These are phyloP conservation scores for Tilletia walkeri DNA, from an alignment of 1,284 basidiomycete species.

Conservation along the genomic window DNA sequence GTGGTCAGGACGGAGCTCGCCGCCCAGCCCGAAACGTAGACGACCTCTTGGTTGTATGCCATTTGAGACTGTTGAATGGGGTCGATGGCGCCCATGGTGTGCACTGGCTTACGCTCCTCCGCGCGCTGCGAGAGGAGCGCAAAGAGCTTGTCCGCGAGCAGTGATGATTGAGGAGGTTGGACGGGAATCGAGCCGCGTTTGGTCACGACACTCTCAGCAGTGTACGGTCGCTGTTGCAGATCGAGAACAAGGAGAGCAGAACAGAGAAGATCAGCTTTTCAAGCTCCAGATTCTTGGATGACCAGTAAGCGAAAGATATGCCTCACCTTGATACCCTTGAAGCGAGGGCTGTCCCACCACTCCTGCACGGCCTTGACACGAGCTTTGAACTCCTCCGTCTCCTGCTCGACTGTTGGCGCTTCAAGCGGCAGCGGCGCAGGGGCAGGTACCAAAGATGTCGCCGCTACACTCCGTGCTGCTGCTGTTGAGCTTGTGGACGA, in stretches of 20 bases:
- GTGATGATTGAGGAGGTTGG: slow-evolving; percentile 68
- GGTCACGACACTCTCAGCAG: slow-evolving; percentile 72
- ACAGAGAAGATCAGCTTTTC: neutral
- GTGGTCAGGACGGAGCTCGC: slow-evolving; percentile 70
- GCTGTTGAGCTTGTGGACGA: neutral
- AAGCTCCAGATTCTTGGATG: no score
- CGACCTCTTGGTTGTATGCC: slow-evolving; percentile 88
- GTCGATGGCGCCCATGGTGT: slow-evolving; percentile 63
- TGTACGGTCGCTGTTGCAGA: slow-evolving; percentile 66
- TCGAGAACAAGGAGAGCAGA: neutral
- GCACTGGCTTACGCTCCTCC: slow-evolving; percentile 59
- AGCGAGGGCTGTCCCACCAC: slow-evolving; percentile 76
- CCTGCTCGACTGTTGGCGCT: slow-evolving; percentile 67
- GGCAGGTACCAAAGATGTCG: slow-evolving; percentile 60
- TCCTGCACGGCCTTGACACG: slow-evolving; percentile 67
- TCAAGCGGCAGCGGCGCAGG: slow-evolving; percentile 64
- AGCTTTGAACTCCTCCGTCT: slow-evolving; percentile 67
- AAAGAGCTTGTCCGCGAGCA: slow-evolving; percentile 80
- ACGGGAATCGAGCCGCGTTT: slow-evolving; percentile 85
- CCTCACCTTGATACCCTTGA: slow-evolving; percentile 64
- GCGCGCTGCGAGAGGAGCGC: slow-evolving; percentile 67
- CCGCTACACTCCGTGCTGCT: slow-evolving; percentile 21
- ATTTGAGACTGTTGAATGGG: slow-evolving; percentile 95
- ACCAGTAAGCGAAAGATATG: neutral
- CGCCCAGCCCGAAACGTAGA: slow-evolving; percentile 97